Conservation (phyloP, 768 basidiomycete species). For the Calocybe gangraenosa region DNA sequence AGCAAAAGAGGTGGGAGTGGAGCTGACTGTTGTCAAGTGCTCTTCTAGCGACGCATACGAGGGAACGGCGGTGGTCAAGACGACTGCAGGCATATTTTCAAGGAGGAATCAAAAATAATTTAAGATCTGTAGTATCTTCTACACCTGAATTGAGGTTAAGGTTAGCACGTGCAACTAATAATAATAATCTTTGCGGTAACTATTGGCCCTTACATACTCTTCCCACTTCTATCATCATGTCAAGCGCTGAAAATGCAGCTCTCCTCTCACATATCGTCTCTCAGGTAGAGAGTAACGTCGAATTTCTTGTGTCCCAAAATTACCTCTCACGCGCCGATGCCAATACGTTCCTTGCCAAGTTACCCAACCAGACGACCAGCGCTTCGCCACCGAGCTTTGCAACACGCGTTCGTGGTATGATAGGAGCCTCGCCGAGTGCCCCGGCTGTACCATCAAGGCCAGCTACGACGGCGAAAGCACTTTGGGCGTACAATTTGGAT, state of each 20-base stretch:
- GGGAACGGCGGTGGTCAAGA: conserved; percentile 32
- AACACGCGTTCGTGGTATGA: background rate
- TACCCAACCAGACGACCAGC: conserved; percentile 31
- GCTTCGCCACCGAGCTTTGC: background rate
- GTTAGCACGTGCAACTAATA: background rate
- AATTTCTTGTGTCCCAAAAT: conserved; percentile 53
- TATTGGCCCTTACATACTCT: no score
- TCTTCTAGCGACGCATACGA: conserved; percentile 51
- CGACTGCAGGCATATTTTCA: conserved; percentile 34
- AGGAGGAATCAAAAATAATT: background rate
- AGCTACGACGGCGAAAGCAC: conserved; percentile 41
- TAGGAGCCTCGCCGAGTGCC: no score
- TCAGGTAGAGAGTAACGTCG: conserved; percentile 52
- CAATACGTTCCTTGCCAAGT: conserved; percentile 42
- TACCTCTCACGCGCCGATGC: conserved; percentile 50
- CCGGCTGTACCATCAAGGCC: conserved; percentile 13
- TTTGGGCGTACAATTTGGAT: conserved; percentile 67
- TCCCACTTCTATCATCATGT: conserved; percentile 3
- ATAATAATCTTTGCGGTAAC: no score
- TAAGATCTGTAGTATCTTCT: background rate
- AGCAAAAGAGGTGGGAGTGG: conserved; percentile 80
- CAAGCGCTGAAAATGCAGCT: conserved; percentile 26
- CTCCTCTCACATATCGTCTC: conserved; percentile 56
- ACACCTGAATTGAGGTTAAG: conserved; percentile 18
- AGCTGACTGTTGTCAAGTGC: conserved; percentile 60